These are phyloP conservation scores for Hymenoscyphus albidus DNA, from an alignment of 2,329 filamentous ascomycete genomes.

Conservation along the genomic window DNA sequence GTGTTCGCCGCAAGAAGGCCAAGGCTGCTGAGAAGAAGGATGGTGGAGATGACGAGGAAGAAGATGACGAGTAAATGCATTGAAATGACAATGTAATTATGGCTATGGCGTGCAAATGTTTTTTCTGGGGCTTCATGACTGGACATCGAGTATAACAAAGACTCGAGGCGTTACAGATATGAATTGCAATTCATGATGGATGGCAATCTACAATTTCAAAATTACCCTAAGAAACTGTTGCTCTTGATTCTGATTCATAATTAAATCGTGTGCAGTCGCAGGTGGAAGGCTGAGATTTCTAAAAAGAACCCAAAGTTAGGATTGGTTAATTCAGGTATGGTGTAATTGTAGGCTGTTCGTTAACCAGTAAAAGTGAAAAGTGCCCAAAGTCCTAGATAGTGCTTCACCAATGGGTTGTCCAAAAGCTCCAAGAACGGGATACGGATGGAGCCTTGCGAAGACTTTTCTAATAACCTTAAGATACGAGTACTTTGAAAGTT, in stretches of 20 bases:
- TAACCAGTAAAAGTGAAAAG: no score
- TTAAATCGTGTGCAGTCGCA: background rate
- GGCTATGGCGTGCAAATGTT: slow-evolving; percentile 31
- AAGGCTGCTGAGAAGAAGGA: slow-evolving; percentile 86
- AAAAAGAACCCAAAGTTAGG: no score
- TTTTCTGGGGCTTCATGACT: slow-evolving; percentile 20
- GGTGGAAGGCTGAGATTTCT: no score
- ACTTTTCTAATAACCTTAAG: background rate
- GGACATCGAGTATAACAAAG: slow-evolving; percentile 23
- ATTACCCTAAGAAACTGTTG: slow-evolving; percentile 5
- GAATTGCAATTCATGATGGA: slow-evolving; percentile 18
- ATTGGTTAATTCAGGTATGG: no score
- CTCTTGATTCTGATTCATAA: background rate
- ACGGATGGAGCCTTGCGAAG: no score
- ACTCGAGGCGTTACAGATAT: slow-evolving; percentile 27
- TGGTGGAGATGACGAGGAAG: slow-evolving; percentile 79
- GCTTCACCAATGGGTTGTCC: no score
- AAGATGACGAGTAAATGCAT: slow-evolving; percentile 55
- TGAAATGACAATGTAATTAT: slow-evolving; percentile 22
- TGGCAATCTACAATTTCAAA: slow-evolving; percentile 13
- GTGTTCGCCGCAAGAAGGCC: slow-evolving; percentile 99
- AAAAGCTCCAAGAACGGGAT: no score
- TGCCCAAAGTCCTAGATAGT: no score
- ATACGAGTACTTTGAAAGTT: background rate
- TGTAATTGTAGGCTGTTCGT: no score